Conservation (phyloP, 164 flowering plant genomes). For the Hamamelis virginiana region DNA sequence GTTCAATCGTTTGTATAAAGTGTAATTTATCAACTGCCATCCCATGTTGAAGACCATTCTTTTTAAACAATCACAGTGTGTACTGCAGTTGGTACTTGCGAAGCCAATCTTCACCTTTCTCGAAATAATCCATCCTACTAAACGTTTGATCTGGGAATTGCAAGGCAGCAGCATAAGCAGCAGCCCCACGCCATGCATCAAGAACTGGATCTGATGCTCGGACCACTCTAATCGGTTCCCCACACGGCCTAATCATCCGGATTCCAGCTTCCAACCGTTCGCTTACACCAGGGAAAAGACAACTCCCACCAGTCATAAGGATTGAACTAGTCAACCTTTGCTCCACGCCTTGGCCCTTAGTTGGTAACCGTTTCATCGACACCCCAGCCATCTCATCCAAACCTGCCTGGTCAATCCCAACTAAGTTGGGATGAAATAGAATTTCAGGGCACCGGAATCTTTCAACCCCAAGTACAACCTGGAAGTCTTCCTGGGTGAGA, state of each 20-base stretch:
- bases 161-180: constrained; percentile 58
- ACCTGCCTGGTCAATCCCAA: constrained; percentile 90
- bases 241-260: constrained; percentile 82
- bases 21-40: background rate
- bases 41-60: background rate
- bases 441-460: constrained; percentile 97
- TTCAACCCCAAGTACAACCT: constrained; percentile 81
- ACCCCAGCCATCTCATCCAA: constrained; percentile 92
- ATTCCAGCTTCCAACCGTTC: constrained; percentile 87
- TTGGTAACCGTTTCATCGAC: constrained; percentile 65
- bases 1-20: background rate
- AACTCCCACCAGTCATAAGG: constrained; percentile 84
- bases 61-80: constrained; percentile 26
- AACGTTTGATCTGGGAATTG: constrained; percentile 65
- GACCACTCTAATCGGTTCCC: constrained; percentile 61
- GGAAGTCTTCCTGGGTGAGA: constrained; percentile 84
- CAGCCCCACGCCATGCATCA: constrained; percentile 97
- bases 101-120: constrained; percentile 94
- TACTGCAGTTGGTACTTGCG: constrained; percentile 61
- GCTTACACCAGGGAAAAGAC: constrained; percentile 69
- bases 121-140: constrained; percentile 69
- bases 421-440: constrained; percentile 74
- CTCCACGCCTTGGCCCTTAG: constrained; percentile 33
- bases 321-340: constrained; percentile 68
- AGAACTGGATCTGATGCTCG: constrained; percentile 74